phyloP scores from a whole-genome alignment of 768 basidiomycete genomes.

The Strobilomyces dryophilus region DNA sequence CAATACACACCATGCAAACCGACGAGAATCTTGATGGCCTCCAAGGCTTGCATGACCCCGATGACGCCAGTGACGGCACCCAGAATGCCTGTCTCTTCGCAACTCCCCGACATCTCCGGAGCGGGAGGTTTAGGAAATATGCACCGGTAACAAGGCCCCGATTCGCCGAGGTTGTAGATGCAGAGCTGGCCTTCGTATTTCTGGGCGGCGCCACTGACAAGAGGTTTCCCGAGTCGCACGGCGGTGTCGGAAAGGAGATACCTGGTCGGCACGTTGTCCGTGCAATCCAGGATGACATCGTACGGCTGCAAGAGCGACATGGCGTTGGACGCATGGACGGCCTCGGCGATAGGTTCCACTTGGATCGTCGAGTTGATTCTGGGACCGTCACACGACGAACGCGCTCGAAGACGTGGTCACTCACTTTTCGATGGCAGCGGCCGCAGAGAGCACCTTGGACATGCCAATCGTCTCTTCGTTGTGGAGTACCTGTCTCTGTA shows the following conservation, averaged over 20 bases:
- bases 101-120: conserved; percentile 61
- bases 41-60: conserved; percentile 85
- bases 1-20: conserved; percentile 55
- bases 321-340: conserved; percentile 63
- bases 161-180: conserved; percentile 61
- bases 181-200: conserved; percentile 79
- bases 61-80: conserved; percentile 89
- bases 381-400: neutral
- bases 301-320: conserved; percentile 55
- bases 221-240: conserved; percentile 69
- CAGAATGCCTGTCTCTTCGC: conserved; percentile 85
- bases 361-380: conserved; percentile 75
- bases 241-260: conserved; percentile 90
- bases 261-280: conserved; percentile 88
- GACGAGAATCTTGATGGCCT: conserved; percentile 75
- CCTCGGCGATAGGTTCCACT: conserved; percentile 50
- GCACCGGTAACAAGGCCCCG: conserved; percentile 92
- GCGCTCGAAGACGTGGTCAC: neutral
- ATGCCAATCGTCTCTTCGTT: conserved; percentile 65
- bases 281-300: conserved; percentile 87
- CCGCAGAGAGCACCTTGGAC: conserved; percentile 81
- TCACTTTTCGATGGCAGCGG: conserved; percentile 62
- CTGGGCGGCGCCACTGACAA: conserved; percentile 92
- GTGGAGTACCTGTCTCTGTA: conserved; percentile 93
- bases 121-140: conserved; percentile 81